Evolutionary conservation across 306 rosid genomes (phyloP).

Genomic region (Ammopiptanthus mongolicus): DNA sequence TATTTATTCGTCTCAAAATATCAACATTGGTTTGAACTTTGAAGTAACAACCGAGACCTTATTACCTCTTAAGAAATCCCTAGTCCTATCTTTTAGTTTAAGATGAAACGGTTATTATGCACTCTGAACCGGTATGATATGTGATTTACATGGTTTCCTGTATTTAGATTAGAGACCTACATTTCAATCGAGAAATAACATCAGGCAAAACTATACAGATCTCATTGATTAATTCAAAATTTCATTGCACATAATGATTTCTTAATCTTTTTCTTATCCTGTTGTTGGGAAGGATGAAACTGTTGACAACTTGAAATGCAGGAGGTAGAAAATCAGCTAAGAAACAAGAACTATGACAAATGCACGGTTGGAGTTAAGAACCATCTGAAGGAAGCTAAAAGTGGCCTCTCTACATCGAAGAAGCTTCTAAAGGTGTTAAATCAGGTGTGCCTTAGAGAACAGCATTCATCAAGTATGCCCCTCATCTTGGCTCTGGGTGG

Average conservation of each 20-base stretch:
- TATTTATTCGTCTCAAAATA: neutral
- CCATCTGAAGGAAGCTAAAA: conserved; percentile 70
- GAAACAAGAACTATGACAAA: conserved; percentile 34
- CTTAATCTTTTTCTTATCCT: neutral
- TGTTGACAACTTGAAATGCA: conserved; percentile 27
- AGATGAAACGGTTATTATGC: neutral
- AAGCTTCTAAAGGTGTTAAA: conserved; percentile 70
- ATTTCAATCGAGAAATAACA: neutral
- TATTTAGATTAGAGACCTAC: neutral
- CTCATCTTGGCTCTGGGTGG: conserved; percentile 52
- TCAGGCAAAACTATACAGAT: neutral
- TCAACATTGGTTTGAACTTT: neutral
- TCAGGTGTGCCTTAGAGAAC: conserved; percentile 54
- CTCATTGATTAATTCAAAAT: neutral
- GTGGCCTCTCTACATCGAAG: conserved; percentile 64
- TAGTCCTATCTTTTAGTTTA: neutral
- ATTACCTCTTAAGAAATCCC: no score
- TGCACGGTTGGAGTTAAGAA: conserved; percentile 32
- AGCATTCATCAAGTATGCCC: conserved; percentile 47
- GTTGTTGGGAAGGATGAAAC: conserved; percentile 5
- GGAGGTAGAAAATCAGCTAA: conserved; percentile 40
- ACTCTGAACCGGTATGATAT: neutral
- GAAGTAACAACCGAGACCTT: neutral
- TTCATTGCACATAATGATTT: neutral
- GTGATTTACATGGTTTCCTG: neutral